Evolutionary conservation across 2,329 filamentous ascomycete genomes (phyloP).

Genomic region (Thermoascus crustaceus): DNA sequence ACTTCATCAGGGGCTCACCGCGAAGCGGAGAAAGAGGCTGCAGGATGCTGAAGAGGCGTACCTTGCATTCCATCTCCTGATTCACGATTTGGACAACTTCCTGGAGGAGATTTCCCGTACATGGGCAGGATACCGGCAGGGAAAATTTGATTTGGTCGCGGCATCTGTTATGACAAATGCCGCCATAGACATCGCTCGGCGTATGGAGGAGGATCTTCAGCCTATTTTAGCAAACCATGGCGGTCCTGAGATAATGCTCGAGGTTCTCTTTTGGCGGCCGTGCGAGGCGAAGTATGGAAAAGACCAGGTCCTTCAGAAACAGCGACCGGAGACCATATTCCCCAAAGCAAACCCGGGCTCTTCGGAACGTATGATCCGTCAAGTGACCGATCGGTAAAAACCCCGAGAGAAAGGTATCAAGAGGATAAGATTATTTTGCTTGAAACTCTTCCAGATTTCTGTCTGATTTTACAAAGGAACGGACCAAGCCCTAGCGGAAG

Average conservation of each 20-base stretch:
- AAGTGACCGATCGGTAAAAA: slow-evolving; percentile 14
- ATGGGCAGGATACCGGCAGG: slow-evolving; percentile 15
- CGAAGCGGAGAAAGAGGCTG: slow-evolving; percentile 10
- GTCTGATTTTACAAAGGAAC: slow-evolving; percentile 4
- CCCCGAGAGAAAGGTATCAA: slow-evolving; percentile 21
- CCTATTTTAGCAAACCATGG: slow-evolving; percentile 10
- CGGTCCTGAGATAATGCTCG: slow-evolving; percentile 8
- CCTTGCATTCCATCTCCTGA: slow-evolving; percentile 13
- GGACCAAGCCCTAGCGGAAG: slow-evolving; percentile 18
- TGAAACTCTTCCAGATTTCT: slow-evolving; percentile 29
- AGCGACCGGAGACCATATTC: slow-evolving; percentile 2
- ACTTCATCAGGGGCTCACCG: no score
- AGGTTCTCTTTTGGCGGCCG: slow-evolving; percentile 6
- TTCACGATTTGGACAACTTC: slow-evolving; percentile 15
- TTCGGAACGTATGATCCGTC: slow-evolving; percentile 12
- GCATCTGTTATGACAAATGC: slow-evolving; percentile 20
- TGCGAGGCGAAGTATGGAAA: slow-evolving; percentile 8
- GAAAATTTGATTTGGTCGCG: slow-evolving; percentile 13
- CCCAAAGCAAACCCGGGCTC: slow-evolving; percentile 9
- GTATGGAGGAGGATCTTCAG: slow-evolving; percentile 15
- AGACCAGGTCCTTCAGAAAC: slow-evolving; percentile 6
- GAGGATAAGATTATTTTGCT: slow-evolving; percentile 30
- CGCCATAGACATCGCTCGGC: slow-evolving; percentile 18
- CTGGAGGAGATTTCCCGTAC: slow-evolving; percentile 11
- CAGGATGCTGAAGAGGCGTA: slow-evolving; percentile 11